Evolutionary conservation across 2,329 filamentous ascomycete genomes (phyloP).

Genomic region (Mycosphaerella arachidis): DNA sequence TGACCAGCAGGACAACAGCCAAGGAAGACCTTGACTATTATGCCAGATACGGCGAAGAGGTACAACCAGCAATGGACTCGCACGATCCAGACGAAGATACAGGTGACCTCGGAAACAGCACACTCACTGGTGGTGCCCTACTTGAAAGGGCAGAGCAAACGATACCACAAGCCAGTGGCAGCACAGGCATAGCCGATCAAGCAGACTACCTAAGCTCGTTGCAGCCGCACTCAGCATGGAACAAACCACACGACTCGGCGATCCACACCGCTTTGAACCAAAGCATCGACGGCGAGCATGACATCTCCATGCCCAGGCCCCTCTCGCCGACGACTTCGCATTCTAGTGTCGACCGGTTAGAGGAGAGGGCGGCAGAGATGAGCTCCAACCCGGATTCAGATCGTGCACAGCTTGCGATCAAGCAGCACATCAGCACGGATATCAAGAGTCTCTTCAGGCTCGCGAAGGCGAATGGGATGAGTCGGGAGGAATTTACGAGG

Average conservation of each 20-base stretch:
- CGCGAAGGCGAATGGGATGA: constrained; percentile 66
- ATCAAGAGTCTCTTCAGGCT: constrained; percentile 72
- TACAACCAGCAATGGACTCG: constrained; percentile 75
- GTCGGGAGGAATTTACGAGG: constrained; percentile 68
- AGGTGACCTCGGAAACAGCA: constrained; percentile 45
- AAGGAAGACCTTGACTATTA: constrained; percentile 66
- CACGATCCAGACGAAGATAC: constrained; percentile 73
- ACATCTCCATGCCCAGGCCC: constrained; percentile 46
- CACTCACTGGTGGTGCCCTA: constrained; percentile 51
- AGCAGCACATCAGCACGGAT: constrained; percentile 72
- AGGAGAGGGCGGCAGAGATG: constrained; percentile 39
- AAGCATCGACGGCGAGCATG: constrained; percentile 12
- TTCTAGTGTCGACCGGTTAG: constrained; percentile 52
- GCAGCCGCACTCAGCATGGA: constrained; percentile 18
- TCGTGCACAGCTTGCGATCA: constrained; percentile 66
- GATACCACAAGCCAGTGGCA: background rate
- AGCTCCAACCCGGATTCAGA: constrained; percentile 34
- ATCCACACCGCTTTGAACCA: constrained; percentile 12
- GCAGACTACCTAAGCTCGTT: constrained; percentile 17
- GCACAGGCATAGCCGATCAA: constrained; percentile 7
- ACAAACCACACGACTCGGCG: constrained; percentile 16
- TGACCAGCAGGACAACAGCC: constrained; percentile 26
- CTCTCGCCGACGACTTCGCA: constrained; percentile 41
- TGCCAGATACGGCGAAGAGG: constrained; percentile 66
- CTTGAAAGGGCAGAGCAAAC: constrained; percentile 5